These are phyloP conservation scores for Boletus insuetus DNA, from an alignment of 768 basidiomycete species.

Conservation along the genomic window DNA sequence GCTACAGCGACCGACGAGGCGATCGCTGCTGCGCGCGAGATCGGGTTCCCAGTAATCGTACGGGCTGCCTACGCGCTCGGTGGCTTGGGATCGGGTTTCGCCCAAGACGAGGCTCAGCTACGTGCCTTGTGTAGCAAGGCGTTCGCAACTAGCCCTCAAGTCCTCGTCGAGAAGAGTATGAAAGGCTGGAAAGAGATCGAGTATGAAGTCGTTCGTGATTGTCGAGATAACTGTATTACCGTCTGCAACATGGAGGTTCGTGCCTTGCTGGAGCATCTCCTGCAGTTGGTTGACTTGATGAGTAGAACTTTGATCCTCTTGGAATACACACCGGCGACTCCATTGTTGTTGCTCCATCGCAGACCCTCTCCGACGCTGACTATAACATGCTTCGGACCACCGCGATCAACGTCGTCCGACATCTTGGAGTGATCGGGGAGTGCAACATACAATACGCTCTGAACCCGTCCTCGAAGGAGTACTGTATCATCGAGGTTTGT, in stretches of 20 bases:
- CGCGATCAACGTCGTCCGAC: constrained; percentile 98
- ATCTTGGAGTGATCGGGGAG: constrained; percentile 95
- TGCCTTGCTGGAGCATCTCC: background rate
- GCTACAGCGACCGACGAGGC: constrained; percentile 89
- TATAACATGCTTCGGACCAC: constrained; percentile 99
- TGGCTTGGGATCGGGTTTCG: constrained; percentile 94
- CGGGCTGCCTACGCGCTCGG: constrained; percentile 96
- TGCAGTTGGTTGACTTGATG: background rate
- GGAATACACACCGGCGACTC: constrained; percentile 99
- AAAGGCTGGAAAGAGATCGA: constrained; percentile 99
- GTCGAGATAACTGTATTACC: constrained; percentile 97
- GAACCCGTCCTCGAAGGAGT: constrained; percentile 92
- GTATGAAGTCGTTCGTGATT: constrained; percentile 98
- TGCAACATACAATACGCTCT: constrained; percentile 99
- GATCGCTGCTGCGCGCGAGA: constrained; percentile 71
- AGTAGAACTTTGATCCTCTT: constrained; percentile 95
- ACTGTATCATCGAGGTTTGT: constrained; percentile 94
- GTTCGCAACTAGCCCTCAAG: constrained; percentile 96
- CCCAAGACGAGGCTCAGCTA: constrained; percentile 90
- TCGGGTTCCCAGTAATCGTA: constrained; percentile 95
- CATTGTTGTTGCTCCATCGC: constrained; percentile 96
- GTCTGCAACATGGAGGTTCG: constrained; percentile 99
- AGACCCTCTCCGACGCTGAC: constrained; percentile 97
- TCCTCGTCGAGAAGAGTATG: constrained; percentile 99
- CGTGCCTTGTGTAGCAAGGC: constrained; percentile 88